Percentiles rank a stretch among this genome's conserved stretches.
Evolutionary conservation across 2,329 filamentous ascomycete species (phyloP).

Genomic region (Aspergillus viridinutans): DNA sequence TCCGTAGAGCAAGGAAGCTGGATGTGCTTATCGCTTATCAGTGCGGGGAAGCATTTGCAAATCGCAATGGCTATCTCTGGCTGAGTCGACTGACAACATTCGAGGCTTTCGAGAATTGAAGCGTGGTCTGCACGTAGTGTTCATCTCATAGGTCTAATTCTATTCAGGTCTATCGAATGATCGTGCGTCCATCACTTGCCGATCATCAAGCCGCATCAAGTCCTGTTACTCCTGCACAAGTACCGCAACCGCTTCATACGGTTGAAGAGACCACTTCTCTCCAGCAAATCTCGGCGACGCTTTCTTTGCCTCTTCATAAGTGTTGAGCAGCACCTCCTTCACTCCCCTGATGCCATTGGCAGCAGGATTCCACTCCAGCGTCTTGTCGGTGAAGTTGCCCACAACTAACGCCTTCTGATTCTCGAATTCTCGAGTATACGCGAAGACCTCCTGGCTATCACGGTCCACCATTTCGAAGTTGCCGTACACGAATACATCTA

Average conservation of each 20-base stretch:
- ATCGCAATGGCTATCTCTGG: not conserved
- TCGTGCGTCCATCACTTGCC: not conserved
- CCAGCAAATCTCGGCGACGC: conserved; percentile 20
- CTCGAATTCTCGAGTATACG: conserved; percentile 47
- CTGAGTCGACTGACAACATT: not conserved
- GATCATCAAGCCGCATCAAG: not conserved
- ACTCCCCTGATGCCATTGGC: conserved; percentile 23
- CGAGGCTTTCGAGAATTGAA: not conserved
- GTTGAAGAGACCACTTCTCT: conserved; percentile 28
- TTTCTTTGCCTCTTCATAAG: conserved; percentile 21
- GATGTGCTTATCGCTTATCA: not conserved
- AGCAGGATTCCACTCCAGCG: conserved; percentile 28
- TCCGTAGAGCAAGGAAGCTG: not conserved
- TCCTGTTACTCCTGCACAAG: conserved; percentile 14
- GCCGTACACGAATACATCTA: conserved; percentile 65
- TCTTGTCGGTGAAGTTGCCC: conserved; percentile 33
- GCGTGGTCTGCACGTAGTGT: not conserved
- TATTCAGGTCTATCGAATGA: not conserved
- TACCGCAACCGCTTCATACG: conserved; percentile 31
- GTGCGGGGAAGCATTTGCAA: not conserved
- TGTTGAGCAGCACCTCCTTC: conserved; percentile 30
- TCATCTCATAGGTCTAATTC: not conserved
- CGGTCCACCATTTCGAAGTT: conserved; percentile 55
- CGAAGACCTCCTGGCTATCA: conserved; percentile 52
- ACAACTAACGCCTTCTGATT: conserved; percentile 32